Evolutionary conservation across 305 asterid genomes (phyloP), one percentile per base, ranked within the genome.

Genomic region (Euphrasia arctica): DNA sequence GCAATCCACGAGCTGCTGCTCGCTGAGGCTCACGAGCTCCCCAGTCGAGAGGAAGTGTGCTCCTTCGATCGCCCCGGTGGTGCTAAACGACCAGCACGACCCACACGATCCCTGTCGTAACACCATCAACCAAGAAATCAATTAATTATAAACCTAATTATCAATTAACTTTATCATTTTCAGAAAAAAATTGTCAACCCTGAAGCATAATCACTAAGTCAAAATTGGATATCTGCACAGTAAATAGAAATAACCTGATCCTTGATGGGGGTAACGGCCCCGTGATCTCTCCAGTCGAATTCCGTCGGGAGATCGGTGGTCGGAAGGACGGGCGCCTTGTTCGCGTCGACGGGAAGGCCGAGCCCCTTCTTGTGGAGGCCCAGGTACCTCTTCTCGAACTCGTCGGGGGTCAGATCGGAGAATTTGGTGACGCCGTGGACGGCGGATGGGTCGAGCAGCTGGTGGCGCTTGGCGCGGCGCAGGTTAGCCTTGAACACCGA

Each of bases 1-100:
- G 64, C 96, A 91, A 63, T 91, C 98, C 70, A 91, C 95, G 58
- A 89, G 98, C 85, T 91, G 95, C 77, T 91, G 98, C 75, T 91
- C 95, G 47, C 96, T 91, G 70, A 91, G 94, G 79, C 92, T 91
- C 58, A 82, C 78, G 12, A 88, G 82, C 83, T 85, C 85, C 64
- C 95, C 95, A 13, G 95, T 91, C 0, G 92, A 74, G 59, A 91
- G 74, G 66, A 64, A 91, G 79, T 88, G 81, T 0, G 98, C 92
- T 63, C 96, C 95, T 80, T 88, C 98, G 66, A 88, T 70, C 0
- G 92, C 94, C 50, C 98, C 95, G 9, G 82, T 78, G 1, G 94
- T 68, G 73, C 98, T 91, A 68, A 91, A 88, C 4, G 96, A 80
- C 97, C 97, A 91, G 79, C 98, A 91, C 7, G 96, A 91, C 3